Evolutionary conservation across 78 protist species (phyloP).

Genomic region (Paulinella micropora): DNA sequence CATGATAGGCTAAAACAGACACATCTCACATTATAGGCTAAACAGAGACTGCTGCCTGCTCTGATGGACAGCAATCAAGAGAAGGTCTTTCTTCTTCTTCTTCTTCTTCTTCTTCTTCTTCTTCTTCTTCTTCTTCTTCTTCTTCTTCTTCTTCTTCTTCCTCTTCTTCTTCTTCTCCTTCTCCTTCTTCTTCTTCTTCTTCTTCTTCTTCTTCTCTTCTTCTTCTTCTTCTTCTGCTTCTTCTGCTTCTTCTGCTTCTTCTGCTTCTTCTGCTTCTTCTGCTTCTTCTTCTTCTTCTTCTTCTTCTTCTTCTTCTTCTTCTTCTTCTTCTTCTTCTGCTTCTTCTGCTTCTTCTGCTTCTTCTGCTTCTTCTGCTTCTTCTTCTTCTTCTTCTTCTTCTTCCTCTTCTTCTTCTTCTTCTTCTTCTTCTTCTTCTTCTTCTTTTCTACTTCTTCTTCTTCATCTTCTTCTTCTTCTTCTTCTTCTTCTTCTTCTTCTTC

Average conservation of each 20-base stretch:
- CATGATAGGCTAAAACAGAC: neutral
- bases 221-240: neutral
- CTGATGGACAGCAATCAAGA: neutral
- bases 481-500: neutral
- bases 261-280: neutral
- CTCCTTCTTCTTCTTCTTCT: neutral
- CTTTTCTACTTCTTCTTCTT: neutral
- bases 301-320: neutral
- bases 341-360: neutral
- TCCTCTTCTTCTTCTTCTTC: neutral
- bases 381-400: neutral
- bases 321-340: neutral
- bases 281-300: neutral
- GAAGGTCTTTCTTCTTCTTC: neutral
- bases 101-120: neutral
- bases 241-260: neutral
- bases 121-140: neutral
- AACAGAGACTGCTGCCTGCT: neutral
- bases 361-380: neutral
- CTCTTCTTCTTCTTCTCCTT: neutral
- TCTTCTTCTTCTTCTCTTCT: neutral
- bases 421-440: neutral
- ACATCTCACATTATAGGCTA: neutral
- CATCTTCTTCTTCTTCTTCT: neutral
- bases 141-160: neutral